Percentiles rank a stretch among this genome's conserved stretches.
Conservation (phyloP, 2,329 filamentous ascomycete genomes). For the Zymoseptoria pseudotritici region DNA sequence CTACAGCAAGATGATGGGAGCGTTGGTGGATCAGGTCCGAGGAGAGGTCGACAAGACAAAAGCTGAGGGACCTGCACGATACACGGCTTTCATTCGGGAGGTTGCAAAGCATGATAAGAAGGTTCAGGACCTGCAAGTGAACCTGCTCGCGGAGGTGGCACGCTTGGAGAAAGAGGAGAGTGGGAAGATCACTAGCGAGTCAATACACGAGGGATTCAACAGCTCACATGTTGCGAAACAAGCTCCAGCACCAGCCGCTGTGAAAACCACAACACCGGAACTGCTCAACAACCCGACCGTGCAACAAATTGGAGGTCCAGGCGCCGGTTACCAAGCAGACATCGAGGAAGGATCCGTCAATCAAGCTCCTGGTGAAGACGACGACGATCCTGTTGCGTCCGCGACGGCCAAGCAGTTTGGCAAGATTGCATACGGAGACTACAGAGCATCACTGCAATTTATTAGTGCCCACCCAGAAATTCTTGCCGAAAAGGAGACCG, state of each 20-base stretch:
- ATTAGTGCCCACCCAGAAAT: conserved; percentile 72
- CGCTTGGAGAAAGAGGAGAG: conserved; percentile 78
- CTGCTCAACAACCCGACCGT: conserved; percentile 32
- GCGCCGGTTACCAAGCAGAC: conserved; percentile 55
- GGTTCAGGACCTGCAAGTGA: conserved; percentile 67
- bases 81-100: conserved; percentile 69
- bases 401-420: conserved; percentile 74
- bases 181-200: conserved; percentile 89
- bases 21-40: conserved; percentile 89
- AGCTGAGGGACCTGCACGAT: conserved; percentile 49
- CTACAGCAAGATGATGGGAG: conserved; percentile 98
- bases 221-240: conserved; percentile 69
- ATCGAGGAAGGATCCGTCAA: conserved; percentile 45
- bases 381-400: conserved; percentile 68
- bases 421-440: conserved; percentile 67
- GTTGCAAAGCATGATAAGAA: conserved; percentile 69
- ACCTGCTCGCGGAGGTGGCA: conserved; percentile 65
- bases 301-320: conserved; percentile 40
- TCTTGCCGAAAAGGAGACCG: conserved; percentile 76
- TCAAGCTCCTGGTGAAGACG: conserved; percentile 40
- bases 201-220: conserved; percentile 82
- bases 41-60: conserved; percentile 68
- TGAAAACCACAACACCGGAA: conserved; percentile 32
- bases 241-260: conserved; percentile 14
- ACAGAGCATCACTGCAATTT: conserved; percentile 65